Evolutionary conservation across 2,329 filamentous ascomycete genomes (phyloP).

Genomic region (Geoglossum cookeanum): DNA sequence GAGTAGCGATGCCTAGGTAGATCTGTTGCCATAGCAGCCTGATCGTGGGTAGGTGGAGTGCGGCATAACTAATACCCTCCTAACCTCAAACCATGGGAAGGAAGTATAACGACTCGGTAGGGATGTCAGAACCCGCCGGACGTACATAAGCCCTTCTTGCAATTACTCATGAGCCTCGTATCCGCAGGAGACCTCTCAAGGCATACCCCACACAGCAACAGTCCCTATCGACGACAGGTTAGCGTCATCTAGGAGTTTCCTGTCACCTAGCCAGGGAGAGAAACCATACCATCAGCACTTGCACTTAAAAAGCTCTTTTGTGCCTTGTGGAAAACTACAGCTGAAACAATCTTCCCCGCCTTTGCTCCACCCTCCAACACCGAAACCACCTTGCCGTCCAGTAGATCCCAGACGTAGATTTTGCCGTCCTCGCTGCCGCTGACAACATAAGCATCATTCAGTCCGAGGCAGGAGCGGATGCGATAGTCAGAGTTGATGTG

Average conservation of each 20-base stretch:
- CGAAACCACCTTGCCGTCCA: slow-evolving; percentile 50
- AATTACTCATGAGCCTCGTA: too few relatives aligned
- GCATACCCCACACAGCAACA: neutral
- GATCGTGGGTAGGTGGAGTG: too few relatives aligned
- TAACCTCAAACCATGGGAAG: too few relatives aligned
- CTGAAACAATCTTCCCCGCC: slow-evolving; percentile 25
- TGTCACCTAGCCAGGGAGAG: neutral
- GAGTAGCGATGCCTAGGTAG: neutral
- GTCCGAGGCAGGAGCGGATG: slow-evolving; percentile 57
- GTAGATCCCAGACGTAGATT: slow-evolving; percentile 67
- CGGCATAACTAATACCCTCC: too few relatives aligned
- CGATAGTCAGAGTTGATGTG: slow-evolving; percentile 50
- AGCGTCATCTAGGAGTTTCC: neutral
- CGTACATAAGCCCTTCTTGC: too few relatives aligned
- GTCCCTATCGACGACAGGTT: neutral
- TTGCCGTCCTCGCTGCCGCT: slow-evolving; percentile 63
- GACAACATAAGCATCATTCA: slow-evolving; percentile 57
- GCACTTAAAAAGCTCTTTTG: slow-evolving; percentile 20
- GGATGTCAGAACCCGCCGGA: too few relatives aligned
- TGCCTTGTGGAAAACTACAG: slow-evolving; percentile 27
- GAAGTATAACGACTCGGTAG: too few relatives aligned
- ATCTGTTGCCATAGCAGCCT: neutral
- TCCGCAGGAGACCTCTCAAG: neutral
- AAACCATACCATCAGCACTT: neutral
- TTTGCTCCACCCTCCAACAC: slow-evolving; percentile 28